These are phyloP conservation scores for Gossypium davidsonii DNA, from an alignment of 441 rosid genomes.

Conservation along the genomic window DNA sequence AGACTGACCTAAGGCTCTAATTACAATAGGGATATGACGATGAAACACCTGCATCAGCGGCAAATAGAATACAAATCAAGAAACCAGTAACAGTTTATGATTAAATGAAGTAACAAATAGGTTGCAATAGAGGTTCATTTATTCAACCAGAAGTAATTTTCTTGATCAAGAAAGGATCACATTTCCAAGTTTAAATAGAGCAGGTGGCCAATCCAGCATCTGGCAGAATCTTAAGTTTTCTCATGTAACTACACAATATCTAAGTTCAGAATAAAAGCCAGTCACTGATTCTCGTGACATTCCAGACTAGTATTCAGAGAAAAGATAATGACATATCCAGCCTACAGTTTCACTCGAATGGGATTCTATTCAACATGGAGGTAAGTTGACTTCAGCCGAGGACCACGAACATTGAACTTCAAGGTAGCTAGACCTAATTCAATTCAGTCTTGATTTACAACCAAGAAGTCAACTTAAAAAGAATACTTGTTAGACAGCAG, in stretches of 20 bases:
- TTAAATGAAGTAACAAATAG: neutral
- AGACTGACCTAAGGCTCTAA: constrained; percentile 84
- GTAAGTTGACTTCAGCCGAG: neutral
- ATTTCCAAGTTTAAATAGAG: neutral
- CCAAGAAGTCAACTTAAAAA: neutral
- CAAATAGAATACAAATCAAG: constrained; percentile 2
- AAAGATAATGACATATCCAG: neutral
- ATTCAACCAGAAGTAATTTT: neutral
- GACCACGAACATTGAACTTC: neutral
- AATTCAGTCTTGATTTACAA: neutral
- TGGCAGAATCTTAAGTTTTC: neutral
- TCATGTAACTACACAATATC: neutral
- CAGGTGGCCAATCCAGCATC: constrained; percentile 3
- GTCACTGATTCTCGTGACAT: neutral
- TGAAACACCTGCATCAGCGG: constrained; percentile 69
- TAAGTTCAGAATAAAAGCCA: neutral
- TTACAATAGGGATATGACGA: constrained; percentile 80
- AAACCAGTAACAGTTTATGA: neutral
- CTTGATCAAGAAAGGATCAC: constrained; percentile 1
- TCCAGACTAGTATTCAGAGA: neutral
- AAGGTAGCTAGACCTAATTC: neutral
- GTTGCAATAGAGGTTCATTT: neutral
- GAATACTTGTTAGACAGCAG: neutral
- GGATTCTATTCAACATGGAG: neutral
- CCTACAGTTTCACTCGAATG: neutral